phyloP scores from a whole-genome alignment of 2,329 filamentous ascomycete species.

The Keithomyces neogunnii region DNA sequence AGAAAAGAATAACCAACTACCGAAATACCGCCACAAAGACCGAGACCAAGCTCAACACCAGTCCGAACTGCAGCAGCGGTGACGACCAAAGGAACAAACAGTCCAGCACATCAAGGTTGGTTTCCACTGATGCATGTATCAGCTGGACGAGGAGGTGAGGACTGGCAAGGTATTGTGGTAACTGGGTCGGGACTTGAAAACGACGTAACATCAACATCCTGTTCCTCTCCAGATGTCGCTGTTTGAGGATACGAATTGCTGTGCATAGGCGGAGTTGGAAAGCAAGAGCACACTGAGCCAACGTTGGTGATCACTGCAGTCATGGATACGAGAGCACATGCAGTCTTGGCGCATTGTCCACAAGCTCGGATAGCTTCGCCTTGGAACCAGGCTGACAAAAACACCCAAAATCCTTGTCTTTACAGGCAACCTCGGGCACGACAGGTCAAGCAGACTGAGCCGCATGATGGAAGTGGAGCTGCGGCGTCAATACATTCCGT shows the following conservation, averaged over 20 bases:
- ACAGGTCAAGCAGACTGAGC: background rate
- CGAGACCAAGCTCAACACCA: no score
- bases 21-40: no score
- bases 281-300: background rate
- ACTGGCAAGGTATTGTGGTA: no score
- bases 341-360: background rate
- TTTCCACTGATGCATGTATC: no score
- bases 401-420: background rate
- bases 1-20: no score
- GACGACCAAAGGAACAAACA: no score
- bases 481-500: background rate
- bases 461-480: background rate
- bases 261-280: background rate
- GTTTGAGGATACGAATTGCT: background rate
- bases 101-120: no score
- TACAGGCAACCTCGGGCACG: background rate
- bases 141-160: no score
- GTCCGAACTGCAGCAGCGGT: no score
- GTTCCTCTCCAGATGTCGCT: no score
- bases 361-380: background rate
- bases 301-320: background rate
- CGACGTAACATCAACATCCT: no score
- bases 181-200: no score
- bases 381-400: background rate
- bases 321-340: background rate